Conservation (phyloP, 441 rosid genomes). For the Capsella rubella region DNA sequence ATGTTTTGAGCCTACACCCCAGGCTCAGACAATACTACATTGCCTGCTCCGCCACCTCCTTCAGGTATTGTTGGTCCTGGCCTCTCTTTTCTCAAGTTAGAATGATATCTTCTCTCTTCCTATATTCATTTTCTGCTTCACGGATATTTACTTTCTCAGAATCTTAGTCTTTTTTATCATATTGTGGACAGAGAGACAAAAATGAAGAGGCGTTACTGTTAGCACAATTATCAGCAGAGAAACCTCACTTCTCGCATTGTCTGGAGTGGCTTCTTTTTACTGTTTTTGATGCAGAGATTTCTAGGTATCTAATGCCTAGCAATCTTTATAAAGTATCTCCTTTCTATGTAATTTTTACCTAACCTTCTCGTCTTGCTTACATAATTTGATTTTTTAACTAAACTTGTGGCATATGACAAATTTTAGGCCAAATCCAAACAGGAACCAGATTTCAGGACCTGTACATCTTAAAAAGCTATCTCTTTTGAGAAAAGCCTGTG, state of each 20-base stretch:
- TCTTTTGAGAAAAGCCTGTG: constrained; percentile 91
- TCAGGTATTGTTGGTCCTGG: constrained; percentile 65
- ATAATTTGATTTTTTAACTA: constrained; percentile 1
- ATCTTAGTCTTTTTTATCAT: constrained; percentile 15
- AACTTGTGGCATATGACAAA: constrained; percentile 28
- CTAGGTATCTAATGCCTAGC: constrained; percentile 62
- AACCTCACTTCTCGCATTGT: constrained; percentile 97
- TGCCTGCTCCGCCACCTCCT: constrained; percentile 96
- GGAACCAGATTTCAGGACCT: constrained; percentile 58
- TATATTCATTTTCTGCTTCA: constrained; percentile 12
- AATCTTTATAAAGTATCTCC: constrained; percentile 10
- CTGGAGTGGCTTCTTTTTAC: constrained; percentile 99
- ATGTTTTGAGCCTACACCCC: constrained; percentile 97
- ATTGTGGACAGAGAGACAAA: constrained; percentile 77
- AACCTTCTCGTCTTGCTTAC: constrained; percentile 6
- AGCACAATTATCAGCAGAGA: constrained; percentile 95
- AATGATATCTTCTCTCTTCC: constrained; percentile 28
- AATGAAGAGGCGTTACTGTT: constrained; percentile 88
- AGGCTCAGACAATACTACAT: constrained; percentile 97
- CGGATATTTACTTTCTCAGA: not conserved
- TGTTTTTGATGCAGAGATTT: constrained; percentile 95
- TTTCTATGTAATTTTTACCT: constrained; percentile 12
- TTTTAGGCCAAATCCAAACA: constrained; percentile 72
- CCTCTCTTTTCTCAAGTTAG: constrained; percentile 18
- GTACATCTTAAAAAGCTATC: constrained; percentile 54